Percentiles rank a stretch among this genome's conserved stretches.
These are phyloP conservation scores for Paramecium biaurelia DNA, from an alignment of 73 alveolate species.

Conservation along the genomic window DNA sequence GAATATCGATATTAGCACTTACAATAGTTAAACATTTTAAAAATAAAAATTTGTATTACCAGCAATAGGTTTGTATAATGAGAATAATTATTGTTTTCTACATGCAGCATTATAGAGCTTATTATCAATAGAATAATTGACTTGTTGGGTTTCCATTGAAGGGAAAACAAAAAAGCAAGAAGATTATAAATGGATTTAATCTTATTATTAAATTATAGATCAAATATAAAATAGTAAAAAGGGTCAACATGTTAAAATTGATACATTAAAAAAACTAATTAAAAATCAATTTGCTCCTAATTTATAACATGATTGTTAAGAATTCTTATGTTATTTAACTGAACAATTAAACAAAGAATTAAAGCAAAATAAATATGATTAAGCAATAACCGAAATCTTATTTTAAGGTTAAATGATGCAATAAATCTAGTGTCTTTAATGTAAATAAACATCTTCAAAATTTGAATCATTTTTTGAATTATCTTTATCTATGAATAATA, in stretches of 20 bases:
- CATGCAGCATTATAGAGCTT: constrained; percentile 39
- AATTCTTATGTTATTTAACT: constrained; percentile 3
- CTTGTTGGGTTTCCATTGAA: constrained; percentile 6
- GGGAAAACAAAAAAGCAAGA: background rate
- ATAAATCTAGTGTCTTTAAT: background rate
- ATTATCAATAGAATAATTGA: background rate
- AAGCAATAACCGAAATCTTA: constrained; percentile 21
- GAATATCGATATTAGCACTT: background rate
- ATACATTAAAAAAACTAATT: background rate
- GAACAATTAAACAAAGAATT: constrained; percentile 1
- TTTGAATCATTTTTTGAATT: constrained; percentile 28
- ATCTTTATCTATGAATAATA: constrained; percentile 27
- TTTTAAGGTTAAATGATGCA: constrained; percentile 38
- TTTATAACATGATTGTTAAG: constrained; percentile 19
- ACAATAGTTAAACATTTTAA: background rate
- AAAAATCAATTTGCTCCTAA: constrained; percentile 6
- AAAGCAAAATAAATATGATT: constrained; percentile 11
- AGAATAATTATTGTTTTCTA: background rate
- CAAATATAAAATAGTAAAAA: background rate
- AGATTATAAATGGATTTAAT: background rate
- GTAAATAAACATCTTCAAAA: background rate
- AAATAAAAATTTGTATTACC: background rate
- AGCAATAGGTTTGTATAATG: constrained; percentile 47
- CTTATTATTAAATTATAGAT: background rate
- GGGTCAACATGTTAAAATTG: background rate